Conservation (phyloP, 106 monocot genomes). For the Xerophyta viscosa region DNA sequence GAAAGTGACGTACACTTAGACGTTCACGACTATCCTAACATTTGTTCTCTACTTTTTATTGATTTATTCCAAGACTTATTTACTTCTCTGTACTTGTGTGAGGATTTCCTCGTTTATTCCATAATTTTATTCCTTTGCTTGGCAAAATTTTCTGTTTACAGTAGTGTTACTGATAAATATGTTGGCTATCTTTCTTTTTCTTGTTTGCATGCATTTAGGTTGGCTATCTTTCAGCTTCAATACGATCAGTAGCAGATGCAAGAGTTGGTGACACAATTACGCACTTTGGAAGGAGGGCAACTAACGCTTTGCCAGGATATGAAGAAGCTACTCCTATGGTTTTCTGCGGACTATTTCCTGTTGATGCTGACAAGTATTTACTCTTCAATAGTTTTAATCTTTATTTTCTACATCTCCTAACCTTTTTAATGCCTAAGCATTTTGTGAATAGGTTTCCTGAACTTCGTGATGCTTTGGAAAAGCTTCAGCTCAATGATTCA, state of each 20-base stretch:
- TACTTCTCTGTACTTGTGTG: too few relatives aligned
- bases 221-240: constrained; percentile 90
- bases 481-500: constrained; percentile 97
- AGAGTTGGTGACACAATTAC: constrained; percentile 97
- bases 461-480: constrained; percentile 92
- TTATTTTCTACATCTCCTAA: neutral
- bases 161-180: too few relatives aligned
- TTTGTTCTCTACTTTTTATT: too few relatives aligned
- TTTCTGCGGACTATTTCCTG: constrained; percentile 91
- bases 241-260: constrained; percentile 93
- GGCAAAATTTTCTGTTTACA: too few relatives aligned
- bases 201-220: constrained; percentile 33
- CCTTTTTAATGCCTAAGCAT: neutral
- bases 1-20: too few relatives aligned
- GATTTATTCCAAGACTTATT: too few relatives aligned
- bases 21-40: too few relatives aligned
- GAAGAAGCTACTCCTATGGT: constrained; percentile 91
- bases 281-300: constrained; percentile 63
- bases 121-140: too few relatives aligned
- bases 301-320: constrained; percentile 75
- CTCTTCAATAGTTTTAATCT: constrained; percentile 3
- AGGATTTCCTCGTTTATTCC: too few relatives aligned
- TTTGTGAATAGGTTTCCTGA: constrained; percentile 63
- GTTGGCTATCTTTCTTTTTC: constrained; percentile 6
- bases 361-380: constrained; percentile 86